Evolutionary conservation across 257 asterid genomes (phyloP).

Genomic region (Ballota nigra): DNA sequence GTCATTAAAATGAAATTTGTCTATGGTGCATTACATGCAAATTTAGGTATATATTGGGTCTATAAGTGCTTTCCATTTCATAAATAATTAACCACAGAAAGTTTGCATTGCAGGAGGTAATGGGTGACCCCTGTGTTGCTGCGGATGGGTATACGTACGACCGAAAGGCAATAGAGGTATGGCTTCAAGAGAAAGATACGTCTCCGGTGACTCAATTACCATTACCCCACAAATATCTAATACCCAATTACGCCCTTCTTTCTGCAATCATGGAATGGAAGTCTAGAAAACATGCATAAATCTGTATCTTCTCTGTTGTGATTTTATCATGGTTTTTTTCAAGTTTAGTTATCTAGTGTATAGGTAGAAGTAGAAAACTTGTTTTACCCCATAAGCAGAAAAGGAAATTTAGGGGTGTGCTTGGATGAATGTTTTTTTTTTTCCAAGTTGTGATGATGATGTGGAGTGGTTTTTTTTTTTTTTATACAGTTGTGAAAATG

Average conservation of each 20-base stretch:
- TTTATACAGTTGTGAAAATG: no score
- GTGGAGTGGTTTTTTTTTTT: no score
- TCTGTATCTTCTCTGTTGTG: background rate
- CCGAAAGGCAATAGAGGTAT: slow-evolving; percentile 57
- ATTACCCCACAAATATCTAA: slow-evolving; percentile 56
- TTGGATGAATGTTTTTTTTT: no score
- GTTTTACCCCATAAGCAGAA: background rate
- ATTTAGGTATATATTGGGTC: background rate
- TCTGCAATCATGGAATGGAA: slow-evolving; percentile 82
- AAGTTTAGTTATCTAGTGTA: slow-evolving; percentile 7
- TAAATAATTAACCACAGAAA: background rate
- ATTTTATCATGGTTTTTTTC: background rate
- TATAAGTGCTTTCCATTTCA: background rate
- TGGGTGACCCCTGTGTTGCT: slow-evolving; percentile 89
- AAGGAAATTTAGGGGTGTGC: background rate
- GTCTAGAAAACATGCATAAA: slow-evolving; percentile 35
- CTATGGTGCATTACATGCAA: background rate
- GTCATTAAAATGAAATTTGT: background rate
- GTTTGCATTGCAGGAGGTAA: slow-evolving; percentile 57
- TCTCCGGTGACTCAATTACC: slow-evolving; percentile 65
- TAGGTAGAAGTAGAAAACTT: slow-evolving; percentile 8
- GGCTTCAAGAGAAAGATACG: slow-evolving; percentile 53
- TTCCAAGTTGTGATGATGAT: no score
- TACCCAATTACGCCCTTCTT: slow-evolving; percentile 71
- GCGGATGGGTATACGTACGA: slow-evolving; percentile 91